Conservation (phyloP, 805 yeast genomes). For the Schwanniomyces vanrijiae region DNA sequence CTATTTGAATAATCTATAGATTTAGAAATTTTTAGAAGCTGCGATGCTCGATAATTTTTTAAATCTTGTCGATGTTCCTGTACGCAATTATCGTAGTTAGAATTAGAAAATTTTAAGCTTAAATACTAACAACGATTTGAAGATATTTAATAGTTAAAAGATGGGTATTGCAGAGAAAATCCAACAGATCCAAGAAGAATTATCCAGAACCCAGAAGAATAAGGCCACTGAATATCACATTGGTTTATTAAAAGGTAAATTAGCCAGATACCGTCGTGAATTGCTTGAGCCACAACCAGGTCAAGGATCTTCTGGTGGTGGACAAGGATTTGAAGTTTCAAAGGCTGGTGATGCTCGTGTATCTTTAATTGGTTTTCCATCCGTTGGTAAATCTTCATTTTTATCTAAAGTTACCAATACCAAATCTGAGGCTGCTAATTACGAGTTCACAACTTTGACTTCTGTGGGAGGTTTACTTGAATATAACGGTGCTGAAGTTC, state of each 20-base stretch:
- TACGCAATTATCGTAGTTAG: neutral
- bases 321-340: conserved; percentile 90
- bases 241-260: conserved; percentile 90
- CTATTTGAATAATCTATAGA: neutral
- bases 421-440: conserved; percentile 90
- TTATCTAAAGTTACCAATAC: conserved; percentile 89
- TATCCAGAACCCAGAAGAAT: conserved; percentile 93
- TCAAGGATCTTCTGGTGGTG: conserved; percentile 67
- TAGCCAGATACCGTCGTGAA: conserved; percentile 90
- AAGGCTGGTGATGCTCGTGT: conserved; percentile 97
- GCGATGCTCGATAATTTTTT: conserved; percentile 1
- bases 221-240: conserved; percentile 97
- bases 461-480: conserved; percentile 95
- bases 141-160: neutral
- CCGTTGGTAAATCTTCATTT: conserved; percentile 94
- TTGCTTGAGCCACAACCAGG: conserved; percentile 87
- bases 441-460: conserved; percentile 93
- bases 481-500: conserved; percentile 95
- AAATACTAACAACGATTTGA: neutral
- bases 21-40: neutral
- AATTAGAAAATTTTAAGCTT: neutral
- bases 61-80: neutral
- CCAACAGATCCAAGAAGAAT: conserved; percentile 86
- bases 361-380: conserved; percentile 93
- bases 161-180: conserved; percentile 62